Percentiles rank a stretch among this genome's conserved stretches.
Conservation (phyloP, 495 filamentous ascomycete species). For the Mytilinidion resinicola region DNA sequence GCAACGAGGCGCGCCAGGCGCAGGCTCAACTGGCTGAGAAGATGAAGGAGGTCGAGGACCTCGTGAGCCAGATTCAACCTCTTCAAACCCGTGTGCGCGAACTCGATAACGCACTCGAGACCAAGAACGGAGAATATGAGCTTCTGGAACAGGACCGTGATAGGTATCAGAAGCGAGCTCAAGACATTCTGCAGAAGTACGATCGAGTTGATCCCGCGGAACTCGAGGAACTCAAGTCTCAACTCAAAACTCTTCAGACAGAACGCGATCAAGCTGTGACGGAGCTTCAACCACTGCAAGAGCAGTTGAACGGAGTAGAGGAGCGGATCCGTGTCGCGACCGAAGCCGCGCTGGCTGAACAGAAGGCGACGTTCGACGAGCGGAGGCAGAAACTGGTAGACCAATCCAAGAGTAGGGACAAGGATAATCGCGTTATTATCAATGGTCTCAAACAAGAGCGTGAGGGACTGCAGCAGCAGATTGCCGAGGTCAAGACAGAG, state of each 20-base stretch:
- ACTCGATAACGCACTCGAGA: conserved; percentile 69
- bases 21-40: conserved; percentile 69
- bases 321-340: conserved; percentile 48
- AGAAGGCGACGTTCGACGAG: conserved; percentile 35
- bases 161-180: conserved; percentile 84
- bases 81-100: conserved; percentile 70
- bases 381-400: conserved; percentile 47
- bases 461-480: conserved; percentile 20
- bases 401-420: conserved; percentile 56
- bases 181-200: conserved; percentile 92
- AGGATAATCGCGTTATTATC: conserved; percentile 41
- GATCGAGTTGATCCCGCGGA: conserved; percentile 91
- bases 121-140: conserved; percentile 77
- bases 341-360: conserved; percentile 33
- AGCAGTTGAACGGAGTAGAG: conserved; percentile 46
- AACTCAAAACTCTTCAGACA: conserved; percentile 54
- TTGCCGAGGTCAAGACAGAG: conserved; percentile 31
- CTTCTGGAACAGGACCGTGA: conserved; percentile 82
- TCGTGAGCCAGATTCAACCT: conserved; percentile 71
- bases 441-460: conserved; percentile 41
- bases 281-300: conserved; percentile 53
- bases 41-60: conserved; percentile 62
- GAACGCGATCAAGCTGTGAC: conserved; percentile 64
- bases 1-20: conserved; percentile 74
- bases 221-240: conserved; percentile 74